Percentiles rank a stretch among this genome's conserved stretches.
Conservation (phyloP, 2,329 filamentous ascomycete genomes). For the Sarocladiaceae sp. region DNA sequence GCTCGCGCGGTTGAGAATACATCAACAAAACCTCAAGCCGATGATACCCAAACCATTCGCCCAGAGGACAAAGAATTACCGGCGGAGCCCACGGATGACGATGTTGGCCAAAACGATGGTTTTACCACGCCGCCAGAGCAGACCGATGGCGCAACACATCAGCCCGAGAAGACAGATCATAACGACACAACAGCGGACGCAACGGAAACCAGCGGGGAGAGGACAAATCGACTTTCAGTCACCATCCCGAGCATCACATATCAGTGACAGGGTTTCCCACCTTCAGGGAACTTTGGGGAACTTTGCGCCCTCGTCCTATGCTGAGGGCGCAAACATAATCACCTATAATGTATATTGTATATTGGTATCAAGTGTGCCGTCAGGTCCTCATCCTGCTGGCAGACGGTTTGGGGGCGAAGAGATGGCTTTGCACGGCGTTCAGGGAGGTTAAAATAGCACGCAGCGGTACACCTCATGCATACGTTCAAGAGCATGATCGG, state of each 20-base stretch:
- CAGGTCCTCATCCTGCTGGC: background rate
- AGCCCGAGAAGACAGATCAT: background rate
- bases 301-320: no score
- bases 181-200: background rate
- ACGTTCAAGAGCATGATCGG: background rate
- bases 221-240: conserved; percentile 3
- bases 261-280: background rate
- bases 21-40: background rate
- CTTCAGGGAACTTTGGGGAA: no score
- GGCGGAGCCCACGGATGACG: conserved; percentile 1
- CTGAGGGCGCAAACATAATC: conserved; percentile 1
- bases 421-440: conserved; percentile 1
- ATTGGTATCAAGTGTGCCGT: background rate
- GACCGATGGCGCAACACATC: background rate
- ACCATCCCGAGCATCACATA: conserved; percentile 5
- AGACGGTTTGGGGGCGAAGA: background rate
- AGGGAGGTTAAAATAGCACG: no score
- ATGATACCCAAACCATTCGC: background rate
- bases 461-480: no score
- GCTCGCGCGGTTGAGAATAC: background rate
- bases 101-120: background rate
- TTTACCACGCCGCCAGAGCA: conserved; percentile 5
- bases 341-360: conserved; percentile 7
- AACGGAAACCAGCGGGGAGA: background rate
- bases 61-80: conserved; percentile 6